phyloP scores from a whole-genome alignment of 2,329 filamentous ascomycete species.

The Aspergillus sp. region DNA sequence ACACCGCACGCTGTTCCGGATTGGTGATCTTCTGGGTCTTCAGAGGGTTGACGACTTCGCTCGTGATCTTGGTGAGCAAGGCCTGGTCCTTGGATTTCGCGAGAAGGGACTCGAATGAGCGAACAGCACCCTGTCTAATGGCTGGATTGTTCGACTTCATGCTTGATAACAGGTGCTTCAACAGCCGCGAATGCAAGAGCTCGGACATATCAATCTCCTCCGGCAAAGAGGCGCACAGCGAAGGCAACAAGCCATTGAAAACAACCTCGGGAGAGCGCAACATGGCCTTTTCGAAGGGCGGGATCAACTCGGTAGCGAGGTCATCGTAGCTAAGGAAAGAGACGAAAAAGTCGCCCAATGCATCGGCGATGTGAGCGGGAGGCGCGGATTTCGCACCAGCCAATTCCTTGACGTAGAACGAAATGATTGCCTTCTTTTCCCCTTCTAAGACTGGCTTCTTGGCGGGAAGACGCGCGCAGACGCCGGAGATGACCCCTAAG shows the following conservation, averaged over 20 bases:
- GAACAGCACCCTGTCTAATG: conserved; percentile 74
- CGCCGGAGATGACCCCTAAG: conserved; percentile 83
- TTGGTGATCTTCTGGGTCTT: conserved; percentile 81
- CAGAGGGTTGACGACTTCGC: conserved; percentile 76
- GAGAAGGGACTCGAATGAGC: conserved; percentile 72
- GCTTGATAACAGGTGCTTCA: conserved; percentile 87
- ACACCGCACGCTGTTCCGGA: conserved; percentile 78
- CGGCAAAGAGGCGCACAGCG: conserved; percentile 71
- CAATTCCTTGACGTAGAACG: conserved; percentile 84
- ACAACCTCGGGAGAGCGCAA: conserved; percentile 88
- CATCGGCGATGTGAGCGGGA: conserved; percentile 69
- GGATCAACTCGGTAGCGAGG: conserved; percentile 72
- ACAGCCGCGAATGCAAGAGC: conserved; percentile 67
- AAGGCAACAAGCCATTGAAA: conserved; percentile 73
- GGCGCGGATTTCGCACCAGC: conserved; percentile 74
- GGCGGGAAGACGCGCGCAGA: conserved; percentile 70
- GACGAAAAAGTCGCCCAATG: conserved; percentile 78
- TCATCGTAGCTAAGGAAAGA: conserved; percentile 74
- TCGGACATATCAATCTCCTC: conserved; percentile 73
- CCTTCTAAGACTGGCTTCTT: conserved; percentile 64
- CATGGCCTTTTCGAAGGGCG: conserved; percentile 83
- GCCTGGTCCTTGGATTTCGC: conserved; percentile 60
- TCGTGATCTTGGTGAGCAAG: conserved; percentile 66
- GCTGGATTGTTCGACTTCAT: conserved; percentile 82
- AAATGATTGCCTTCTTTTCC: conserved; percentile 71